These are phyloP conservation scores for Suillus sp. DNA, from an alignment of 768 basidiomycete genomes.

Conservation along the genomic window DNA sequence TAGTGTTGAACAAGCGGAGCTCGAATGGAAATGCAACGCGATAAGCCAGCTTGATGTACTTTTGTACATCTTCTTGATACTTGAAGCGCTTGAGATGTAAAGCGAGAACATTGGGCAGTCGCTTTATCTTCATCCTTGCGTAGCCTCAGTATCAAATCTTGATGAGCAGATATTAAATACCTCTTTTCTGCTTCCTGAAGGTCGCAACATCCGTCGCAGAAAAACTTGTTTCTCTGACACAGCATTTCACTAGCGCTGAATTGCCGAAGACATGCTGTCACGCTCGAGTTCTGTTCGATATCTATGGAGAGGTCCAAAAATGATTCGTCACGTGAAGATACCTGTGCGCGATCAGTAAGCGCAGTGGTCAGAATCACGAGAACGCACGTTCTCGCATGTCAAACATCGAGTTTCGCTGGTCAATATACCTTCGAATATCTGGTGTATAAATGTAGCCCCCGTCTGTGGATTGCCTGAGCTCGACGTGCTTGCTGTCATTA, in stretches of 20 bases:
- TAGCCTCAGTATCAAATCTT: slow-evolving; percentile 16
- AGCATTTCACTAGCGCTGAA: slow-evolving; percentile 99
- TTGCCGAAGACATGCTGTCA: slow-evolving; percentile 93
- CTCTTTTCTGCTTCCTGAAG: slow-evolving; percentile 98
- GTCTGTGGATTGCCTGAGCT: slow-evolving; percentile 49
- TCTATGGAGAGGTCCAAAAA: slow-evolving; percentile 99
- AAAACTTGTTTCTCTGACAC: slow-evolving; percentile 97
- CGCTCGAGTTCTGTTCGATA: slow-evolving; percentile 96
- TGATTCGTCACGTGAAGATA: slow-evolving; percentile 91
- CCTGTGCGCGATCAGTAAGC: slow-evolving; percentile 43
- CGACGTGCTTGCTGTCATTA: slow-evolving; percentile 45
- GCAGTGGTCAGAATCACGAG: slow-evolving; percentile 11
- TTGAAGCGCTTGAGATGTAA: slow-evolving; percentile 99
- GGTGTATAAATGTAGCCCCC: slow-evolving; percentile 81
- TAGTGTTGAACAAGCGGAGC: slow-evolving; percentile 94
- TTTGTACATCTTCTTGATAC: slow-evolving; percentile 89
- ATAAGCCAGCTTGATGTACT: slow-evolving; percentile 94
- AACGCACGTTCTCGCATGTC: slow-evolving; percentile 91
- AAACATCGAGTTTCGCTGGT: slow-evolving; percentile 98
- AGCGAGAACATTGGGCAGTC: slow-evolving; percentile 91
- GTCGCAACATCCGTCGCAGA: slow-evolving; percentile 96
- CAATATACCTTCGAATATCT: slow-evolving; percentile 88
- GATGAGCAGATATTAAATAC: slow-evolving; percentile 39
- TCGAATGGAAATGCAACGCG: slow-evolving; percentile 96
- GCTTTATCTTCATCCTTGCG: slow-evolving; percentile 96